phyloP scores from a whole-genome alignment of 257 asterid species.

The Oldenlandia corymbosa region DNA sequence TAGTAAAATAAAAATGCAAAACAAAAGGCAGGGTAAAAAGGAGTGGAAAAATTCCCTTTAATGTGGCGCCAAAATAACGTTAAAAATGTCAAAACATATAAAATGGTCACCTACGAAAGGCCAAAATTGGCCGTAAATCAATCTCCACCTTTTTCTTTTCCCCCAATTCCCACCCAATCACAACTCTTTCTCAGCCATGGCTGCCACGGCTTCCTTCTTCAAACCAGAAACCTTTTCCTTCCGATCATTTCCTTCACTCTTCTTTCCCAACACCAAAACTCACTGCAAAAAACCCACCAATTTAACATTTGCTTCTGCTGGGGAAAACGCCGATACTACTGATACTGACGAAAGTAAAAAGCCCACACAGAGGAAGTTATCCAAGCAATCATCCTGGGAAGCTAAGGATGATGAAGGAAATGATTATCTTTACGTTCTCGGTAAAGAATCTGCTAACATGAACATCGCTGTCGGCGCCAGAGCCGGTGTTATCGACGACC shows the following conservation, averaged over 20 bases:
- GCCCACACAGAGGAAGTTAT: slow-evolving; percentile 16
- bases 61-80: slow-evolving; percentile 20
- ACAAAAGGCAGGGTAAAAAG: background rate
- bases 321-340: slow-evolving; percentile 15
- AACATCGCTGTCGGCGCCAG: slow-evolving; percentile 91
- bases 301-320: slow-evolving; percentile 11
- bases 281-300: slow-evolving; percentile 20
- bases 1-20: background rate
- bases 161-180: background rate
- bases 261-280: slow-evolving; percentile 14
- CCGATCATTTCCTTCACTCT: slow-evolving; percentile 34
- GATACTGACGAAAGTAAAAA: background rate
- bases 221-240: slow-evolving; percentile 14
- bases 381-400: slow-evolving; percentile 94
- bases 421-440: slow-evolving; percentile 82
- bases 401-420: slow-evolving; percentile 74
- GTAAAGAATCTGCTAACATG: slow-evolving; percentile 93
- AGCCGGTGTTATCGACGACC: slow-evolving; percentile 85
- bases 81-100: background rate
- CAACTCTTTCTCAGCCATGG: background rate
- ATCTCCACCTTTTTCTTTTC: slow-evolving; percentile 5
- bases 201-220: slow-evolving; percentile 24
- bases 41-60: background rate
- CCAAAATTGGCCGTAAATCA: slow-evolving; percentile 19
- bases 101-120: slow-evolving; percentile 21